Evolutionary conservation across 371 early-diverging fungal genomes (phyloP).

Genomic region (Syncephalastrum sp.): DNA sequence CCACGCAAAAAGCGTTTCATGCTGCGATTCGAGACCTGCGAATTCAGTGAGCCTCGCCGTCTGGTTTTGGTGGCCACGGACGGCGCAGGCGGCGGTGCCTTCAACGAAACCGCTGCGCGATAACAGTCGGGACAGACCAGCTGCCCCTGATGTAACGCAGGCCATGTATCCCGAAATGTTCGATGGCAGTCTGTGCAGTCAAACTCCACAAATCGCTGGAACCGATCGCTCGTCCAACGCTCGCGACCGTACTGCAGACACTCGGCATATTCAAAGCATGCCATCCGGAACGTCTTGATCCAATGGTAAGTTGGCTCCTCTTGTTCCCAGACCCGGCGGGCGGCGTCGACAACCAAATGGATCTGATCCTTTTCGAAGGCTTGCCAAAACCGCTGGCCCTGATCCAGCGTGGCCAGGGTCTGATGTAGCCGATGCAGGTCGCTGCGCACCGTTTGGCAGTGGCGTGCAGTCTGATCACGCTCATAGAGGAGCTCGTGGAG

Average conservation of each 20-base stretch:
- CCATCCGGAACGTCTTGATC: slow-evolving; percentile 28
- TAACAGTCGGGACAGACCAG: slow-evolving; percentile 33
- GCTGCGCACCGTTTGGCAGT: slow-evolving; percentile 16
- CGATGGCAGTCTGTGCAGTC: slow-evolving; percentile 32
- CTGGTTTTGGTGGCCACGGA: neutral
- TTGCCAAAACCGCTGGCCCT: slow-evolving; percentile 30
- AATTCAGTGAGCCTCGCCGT: neutral
- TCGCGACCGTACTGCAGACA: slow-evolving; percentile 27
- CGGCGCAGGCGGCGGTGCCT: slow-evolving; percentile 19
- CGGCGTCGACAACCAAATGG: slow-evolving; percentile 23
- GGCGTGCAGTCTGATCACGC: slow-evolving; percentile 5
- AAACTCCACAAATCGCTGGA: slow-evolving; percentile 21
- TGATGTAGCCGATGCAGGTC: slow-evolving; percentile 8
- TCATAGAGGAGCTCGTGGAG: slow-evolving; percentile 1
- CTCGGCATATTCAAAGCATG: slow-evolving; percentile 31
- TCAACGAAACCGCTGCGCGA: slow-evolving; percentile 25
- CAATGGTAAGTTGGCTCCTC: slow-evolving; percentile 5
- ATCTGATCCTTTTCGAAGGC: slow-evolving; percentile 30
- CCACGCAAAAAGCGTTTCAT: neutral
- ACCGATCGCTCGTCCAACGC: slow-evolving; percentile 15
- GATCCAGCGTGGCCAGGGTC: slow-evolving; percentile 5
- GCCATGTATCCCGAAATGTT: slow-evolving; percentile 24
- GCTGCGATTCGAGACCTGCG: neutral
- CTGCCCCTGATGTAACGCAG: slow-evolving; percentile 34
- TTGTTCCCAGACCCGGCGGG: slow-evolving; percentile 6